These are phyloP conservation scores for Hippophae rhamnoides DNA, from an alignment of 306 rosid genomes.

Conservation along the genomic window DNA sequence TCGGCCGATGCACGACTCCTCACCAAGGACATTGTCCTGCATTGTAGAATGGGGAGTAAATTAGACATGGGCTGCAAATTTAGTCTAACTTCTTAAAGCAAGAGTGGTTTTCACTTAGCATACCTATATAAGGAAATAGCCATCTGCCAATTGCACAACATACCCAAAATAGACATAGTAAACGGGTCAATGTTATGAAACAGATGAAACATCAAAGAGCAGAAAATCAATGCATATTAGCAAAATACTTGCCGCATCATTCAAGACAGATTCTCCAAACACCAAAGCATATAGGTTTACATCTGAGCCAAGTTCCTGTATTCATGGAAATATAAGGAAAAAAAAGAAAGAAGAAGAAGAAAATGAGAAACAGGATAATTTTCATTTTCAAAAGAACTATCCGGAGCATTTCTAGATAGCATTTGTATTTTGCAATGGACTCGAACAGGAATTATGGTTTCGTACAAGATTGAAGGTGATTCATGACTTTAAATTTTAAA, in stretches of 20 bases:
- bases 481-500: no score
- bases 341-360: not conserved
- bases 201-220: conserved; percentile 13
- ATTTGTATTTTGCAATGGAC: no score
- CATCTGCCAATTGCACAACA: conserved; percentile 41
- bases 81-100: conserved; percentile 7
- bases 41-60: conserved; percentile 12
- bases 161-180: conserved; percentile 7
- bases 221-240: conserved; percentile 7
- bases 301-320: conserved; percentile 93
- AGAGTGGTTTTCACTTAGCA: conserved; percentile 11
- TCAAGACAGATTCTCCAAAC: conserved; percentile 96
- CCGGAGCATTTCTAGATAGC: no score
- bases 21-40: conserved; percentile 85
- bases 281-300: conserved; percentile 90
- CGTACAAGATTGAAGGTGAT: no score
- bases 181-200: conserved; percentile 21
- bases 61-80: conserved; percentile 22
- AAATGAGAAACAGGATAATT: no score
- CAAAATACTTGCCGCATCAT: conserved; percentile 73
- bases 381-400: no score
- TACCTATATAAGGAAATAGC: conserved; percentile 99
- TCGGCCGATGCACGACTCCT: conserved; percentile 51
- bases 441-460: no score
- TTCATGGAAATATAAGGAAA: conserved; percentile 13